These are phyloP conservation scores for Ceriops decandra DNA, from an alignment of 345 rosid genomes.

Conservation along the genomic window DNA sequence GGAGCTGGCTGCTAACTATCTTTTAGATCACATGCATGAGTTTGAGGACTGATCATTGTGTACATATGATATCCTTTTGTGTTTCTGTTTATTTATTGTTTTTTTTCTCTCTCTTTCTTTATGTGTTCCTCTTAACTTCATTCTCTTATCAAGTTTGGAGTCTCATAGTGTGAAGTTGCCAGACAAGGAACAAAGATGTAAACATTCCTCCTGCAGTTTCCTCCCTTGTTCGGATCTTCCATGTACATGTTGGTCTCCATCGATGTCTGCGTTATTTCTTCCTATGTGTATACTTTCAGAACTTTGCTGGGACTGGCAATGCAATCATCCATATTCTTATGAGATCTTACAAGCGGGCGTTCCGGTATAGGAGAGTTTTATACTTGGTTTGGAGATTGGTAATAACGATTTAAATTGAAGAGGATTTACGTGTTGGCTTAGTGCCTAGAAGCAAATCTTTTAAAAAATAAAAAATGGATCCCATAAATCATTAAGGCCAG, in stretches of 20 bases:
- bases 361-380: too few relatives aligned
- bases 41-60: conserved; percentile 56
- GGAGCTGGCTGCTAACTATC: conserved; percentile 91
- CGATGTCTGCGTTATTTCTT: conserved; percentile 8
- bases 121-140: background rate
- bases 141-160: conserved; percentile 13
- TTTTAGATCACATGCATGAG: conserved; percentile 87
- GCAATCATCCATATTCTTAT: background rate
- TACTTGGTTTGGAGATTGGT: too few relatives aligned
- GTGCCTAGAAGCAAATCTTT: too few relatives aligned
- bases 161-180: conserved; percentile 11
- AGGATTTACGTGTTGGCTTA: too few relatives aligned
- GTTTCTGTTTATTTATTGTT: too few relatives aligned
- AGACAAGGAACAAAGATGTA: conserved; percentile 16
- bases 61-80: background rate
- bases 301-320: conserved; percentile 1
- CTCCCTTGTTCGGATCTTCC: conserved; percentile 5
- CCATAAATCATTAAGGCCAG: too few relatives aligned
- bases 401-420: too few relatives aligned
- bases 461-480: too few relatives aligned
- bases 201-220: conserved; percentile 8
- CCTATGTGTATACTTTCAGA: background rate
- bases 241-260: conserved; percentile 1
- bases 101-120: background rate
- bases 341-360: background rate